A percentile compares a stretch with the other conserved stretches of the same genome.
These are phyloP conservation scores for Cicer judaicum DNA, from an alignment of 306 rosid species.

Conservation along the genomic window DNA sequence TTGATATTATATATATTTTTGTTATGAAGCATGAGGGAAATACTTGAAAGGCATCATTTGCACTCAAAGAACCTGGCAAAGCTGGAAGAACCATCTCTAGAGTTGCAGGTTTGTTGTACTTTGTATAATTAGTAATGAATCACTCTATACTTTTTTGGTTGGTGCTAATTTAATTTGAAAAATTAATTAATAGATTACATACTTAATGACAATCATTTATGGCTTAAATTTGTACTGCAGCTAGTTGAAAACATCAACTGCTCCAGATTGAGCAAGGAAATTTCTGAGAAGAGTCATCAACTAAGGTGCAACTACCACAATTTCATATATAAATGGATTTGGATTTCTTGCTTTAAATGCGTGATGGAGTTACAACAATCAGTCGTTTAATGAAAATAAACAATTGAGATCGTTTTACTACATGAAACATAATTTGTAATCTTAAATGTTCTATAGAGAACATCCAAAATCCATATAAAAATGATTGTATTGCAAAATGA, in stretches of 20 bases:
- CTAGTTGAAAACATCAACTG: conserved; percentile 77
- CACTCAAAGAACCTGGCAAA: conserved; percentile 79
- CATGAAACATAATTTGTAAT: no score
- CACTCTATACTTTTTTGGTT: neutral
- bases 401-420: no score
- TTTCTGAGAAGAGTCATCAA: conserved; percentile 70
- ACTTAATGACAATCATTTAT: no score
- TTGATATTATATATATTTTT: conserved; percentile 8
- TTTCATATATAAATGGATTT: neutral
- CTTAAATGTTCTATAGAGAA: no score
- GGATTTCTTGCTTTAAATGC: no score
- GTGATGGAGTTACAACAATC: no score
- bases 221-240: conserved; percentile 47
- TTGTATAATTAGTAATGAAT: neutral
- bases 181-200: no score
- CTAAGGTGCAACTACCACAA: conserved; percentile 59
- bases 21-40: conserved; percentile 74
- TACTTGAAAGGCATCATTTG: conserved; percentile 75
- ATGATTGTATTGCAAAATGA: no score
- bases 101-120: conserved; percentile 69
- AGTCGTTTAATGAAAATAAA: no score
- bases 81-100: conserved; percentile 82
- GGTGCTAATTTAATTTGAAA: no score
- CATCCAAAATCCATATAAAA: no score
- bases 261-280: conserved; percentile 74